phyloP scores from a whole-genome alignment of 2,329 filamentous ascomycete species.

The Acarospora socialis region DNA sequence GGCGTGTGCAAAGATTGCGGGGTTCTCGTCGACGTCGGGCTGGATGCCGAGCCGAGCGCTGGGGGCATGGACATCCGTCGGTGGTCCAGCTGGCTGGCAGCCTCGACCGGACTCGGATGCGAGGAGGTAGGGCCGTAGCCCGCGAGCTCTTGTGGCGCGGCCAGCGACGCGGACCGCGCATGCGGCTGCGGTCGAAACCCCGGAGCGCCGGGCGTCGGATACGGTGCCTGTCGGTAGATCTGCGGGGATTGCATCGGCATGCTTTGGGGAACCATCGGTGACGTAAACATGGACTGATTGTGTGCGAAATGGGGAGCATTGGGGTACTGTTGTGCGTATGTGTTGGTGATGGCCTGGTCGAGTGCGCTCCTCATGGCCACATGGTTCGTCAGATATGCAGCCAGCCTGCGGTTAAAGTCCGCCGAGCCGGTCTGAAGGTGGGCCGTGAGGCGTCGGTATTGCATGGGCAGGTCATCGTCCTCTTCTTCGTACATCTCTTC shows the following conservation, averaged over 20 bases:
- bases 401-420: conserved; percentile 48
- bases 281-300: conserved; percentile 20
- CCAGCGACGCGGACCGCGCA: conserved; percentile 30
- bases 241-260: conserved; percentile 13
- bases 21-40: conserved; percentile 10
- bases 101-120: conserved; percentile 14
- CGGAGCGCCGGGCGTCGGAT: conserved; percentile 18
- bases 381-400: conserved; percentile 43
- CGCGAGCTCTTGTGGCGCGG: conserved; percentile 23
- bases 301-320: conserved; percentile 28
- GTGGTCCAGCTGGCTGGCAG: conserved; percentile 4
- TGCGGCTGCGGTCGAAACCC: conserved; percentile 24
- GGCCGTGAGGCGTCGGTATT: conserved; percentile 48
- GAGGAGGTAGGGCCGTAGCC: conserved; percentile 18
- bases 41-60: too few relatives aligned
- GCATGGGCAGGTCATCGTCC: conserved; percentile 61
- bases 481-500: conserved; percentile 97
- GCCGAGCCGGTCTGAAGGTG: conserved; percentile 46
- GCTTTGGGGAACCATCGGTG: conserved; percentile 17
- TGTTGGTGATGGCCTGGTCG: conserved; percentile 29
- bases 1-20: conserved; percentile 9
- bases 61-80: conserved; percentile 9
- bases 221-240: conserved; percentile 29
- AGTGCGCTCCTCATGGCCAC: conserved; percentile 40
- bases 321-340: conserved; percentile 25